phyloP scores from a whole-genome alignment of 2,329 filamentous ascomycete species.

The Stenocarpella maydis region DNA sequence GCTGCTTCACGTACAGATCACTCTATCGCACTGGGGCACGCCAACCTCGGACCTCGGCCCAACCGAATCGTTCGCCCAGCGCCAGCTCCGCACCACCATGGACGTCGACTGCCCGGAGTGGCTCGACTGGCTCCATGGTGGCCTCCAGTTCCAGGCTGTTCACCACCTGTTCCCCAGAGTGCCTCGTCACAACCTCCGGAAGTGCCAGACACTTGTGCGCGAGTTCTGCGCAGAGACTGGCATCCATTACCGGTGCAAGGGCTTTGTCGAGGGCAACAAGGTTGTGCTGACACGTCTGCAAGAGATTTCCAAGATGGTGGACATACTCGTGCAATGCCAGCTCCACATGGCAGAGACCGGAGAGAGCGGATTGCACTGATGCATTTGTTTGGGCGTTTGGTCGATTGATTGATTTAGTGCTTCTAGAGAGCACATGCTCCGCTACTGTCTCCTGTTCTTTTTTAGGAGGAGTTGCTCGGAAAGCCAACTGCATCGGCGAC shows the following conservation, averaged over 20 bases:
- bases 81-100: slow-evolving; percentile 76
- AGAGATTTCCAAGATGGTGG: slow-evolving; percentile 69
- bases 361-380: slow-evolving; percentile 20
- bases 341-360: slow-evolving; percentile 58
- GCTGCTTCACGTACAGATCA: slow-evolving; percentile 77
- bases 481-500: neutral
- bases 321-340: slow-evolving; percentile 66
- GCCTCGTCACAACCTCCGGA: slow-evolving; percentile 72
- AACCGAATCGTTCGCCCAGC: slow-evolving; percentile 72
- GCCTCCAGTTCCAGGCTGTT: slow-evolving; percentile 76
- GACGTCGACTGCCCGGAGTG: slow-evolving; percentile 76
- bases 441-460: neutral
- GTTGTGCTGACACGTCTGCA: slow-evolving; percentile 54
- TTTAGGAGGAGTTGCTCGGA: no score
- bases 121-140: slow-evolving; percentile 77
- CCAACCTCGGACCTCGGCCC: slow-evolving; percentile 70
- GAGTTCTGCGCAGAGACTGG: slow-evolving; percentile 59
- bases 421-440: neutral
- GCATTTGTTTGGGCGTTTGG: neutral
- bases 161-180: slow-evolving; percentile 76
- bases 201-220: slow-evolving; percentile 65
- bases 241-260: slow-evolving; percentile 30
- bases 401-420: slow-evolving; percentile 10
- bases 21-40: slow-evolving; percentile 77
- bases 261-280: slow-evolving; percentile 35